Evolutionary conservation across 768 basidiomycete species (phyloP), one percentile per base, ranked within the genome.

Genomic region (Rhodotorula sphaerocarpa): DNA sequence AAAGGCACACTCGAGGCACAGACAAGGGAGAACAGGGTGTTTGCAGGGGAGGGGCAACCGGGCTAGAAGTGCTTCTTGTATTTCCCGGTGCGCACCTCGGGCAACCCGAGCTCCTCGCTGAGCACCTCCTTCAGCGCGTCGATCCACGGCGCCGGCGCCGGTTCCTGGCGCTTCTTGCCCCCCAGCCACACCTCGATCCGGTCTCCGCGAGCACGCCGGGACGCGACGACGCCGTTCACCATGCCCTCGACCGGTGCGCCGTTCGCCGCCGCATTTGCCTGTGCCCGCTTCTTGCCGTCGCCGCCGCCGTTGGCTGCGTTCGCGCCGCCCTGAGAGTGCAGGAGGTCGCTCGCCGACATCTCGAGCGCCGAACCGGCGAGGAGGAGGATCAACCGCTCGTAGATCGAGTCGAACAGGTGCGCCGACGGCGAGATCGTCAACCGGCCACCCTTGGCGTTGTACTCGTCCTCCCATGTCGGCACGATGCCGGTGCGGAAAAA

Each of bases 381-480:
- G 41, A 64, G 59, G 59, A 68, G 55, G 55, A 68, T 39, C 27
- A 68, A 52, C 20, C 67, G 67, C 50, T 68, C 67, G 56, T 61
- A 68, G 52, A 58, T 54, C 21, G 36, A 4, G 56, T 68, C 67
- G 50, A 68, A 64, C n/a, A 51, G 41, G 11, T 36, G n/a, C 10
- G 56, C 52, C 3, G 30, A 34, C 15, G 67, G 67, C 0, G 67
- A 64, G 59, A 68, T 68, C 39, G 63, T 68, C 25, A 68, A 42
- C 11, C 67, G 67, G 25, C 67, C 67, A 20, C 67, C 67, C 52
- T 68, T 64, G 41, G 61, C 67, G 59, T 68, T 68, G 48, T 63
- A 68, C 34, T 62, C 59, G 44, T 68, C 67, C 50, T 68, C 67
- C 67, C 67, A 68, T 11, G 67, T 68, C 30, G 67, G 67, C n/a